phyloP scores from a whole-genome alignment of 495 filamentous ascomycete species.

The Penicillium daleae region DNA sequence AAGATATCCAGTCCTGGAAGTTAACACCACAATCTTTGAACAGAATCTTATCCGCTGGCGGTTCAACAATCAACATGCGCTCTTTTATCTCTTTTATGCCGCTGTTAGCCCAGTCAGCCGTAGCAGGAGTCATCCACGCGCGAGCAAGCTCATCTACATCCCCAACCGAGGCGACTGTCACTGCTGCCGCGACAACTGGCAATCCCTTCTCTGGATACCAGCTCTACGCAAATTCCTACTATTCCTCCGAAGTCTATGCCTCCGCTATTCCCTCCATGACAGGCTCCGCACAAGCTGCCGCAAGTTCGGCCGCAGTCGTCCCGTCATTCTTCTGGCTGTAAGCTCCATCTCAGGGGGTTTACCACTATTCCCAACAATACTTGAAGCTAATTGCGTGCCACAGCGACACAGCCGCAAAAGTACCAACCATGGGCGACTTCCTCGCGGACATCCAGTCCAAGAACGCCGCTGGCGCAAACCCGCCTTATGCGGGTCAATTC shows the following conservation, averaged over 20 bases:
- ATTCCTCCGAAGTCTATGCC: conserved; percentile 57
- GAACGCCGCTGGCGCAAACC: conserved; percentile 56
- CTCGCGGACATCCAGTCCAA: conserved; percentile 58
- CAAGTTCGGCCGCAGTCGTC: conserved; percentile 61
- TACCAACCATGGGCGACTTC: conserved; percentile 59
- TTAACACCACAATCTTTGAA: not conserved
- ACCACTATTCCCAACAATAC: not conserved
- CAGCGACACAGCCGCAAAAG: conserved; percentile 62
- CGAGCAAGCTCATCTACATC: not conserved
- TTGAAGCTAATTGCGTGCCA: not conserved
- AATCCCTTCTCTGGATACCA: conserved; percentile 60
- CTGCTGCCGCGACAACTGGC: conserved; percentile 34
- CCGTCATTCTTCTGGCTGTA: conserved; percentile 75
- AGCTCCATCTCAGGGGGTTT: conserved; percentile 18
- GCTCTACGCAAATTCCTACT: conserved; percentile 61
- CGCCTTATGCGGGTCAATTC: conserved; percentile 54
- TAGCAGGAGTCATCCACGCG: conserved; percentile 15
- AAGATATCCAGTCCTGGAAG: not conserved
- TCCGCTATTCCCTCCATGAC: conserved; percentile 56
- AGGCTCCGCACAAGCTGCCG: conserved; percentile 39
- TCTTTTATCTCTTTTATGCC: conserved; percentile 15
- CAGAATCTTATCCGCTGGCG: not conserved
- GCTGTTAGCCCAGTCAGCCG: conserved; percentile 15
- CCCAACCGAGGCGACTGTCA: not conserved
- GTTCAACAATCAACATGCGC: conserved; percentile 13